Base-by-base conservation (phyloP, 1,284 basidiomycete genomes). In the Rhizoctonia solani region DNA sequence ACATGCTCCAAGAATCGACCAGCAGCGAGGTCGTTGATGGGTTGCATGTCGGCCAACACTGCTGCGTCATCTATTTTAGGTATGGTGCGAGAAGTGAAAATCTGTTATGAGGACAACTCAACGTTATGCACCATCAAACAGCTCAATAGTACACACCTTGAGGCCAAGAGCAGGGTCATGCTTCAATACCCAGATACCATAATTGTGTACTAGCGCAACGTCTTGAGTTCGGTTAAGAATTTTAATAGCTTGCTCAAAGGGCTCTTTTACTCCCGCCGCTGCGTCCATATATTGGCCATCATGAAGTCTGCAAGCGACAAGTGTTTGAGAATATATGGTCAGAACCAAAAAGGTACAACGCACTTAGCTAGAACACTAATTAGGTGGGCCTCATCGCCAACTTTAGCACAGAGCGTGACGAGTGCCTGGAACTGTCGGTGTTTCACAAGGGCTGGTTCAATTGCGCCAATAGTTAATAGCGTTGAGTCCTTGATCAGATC, bases 151-250 rank as follows among this genome's bases (percentile, higher is more conserved):
- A 50, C 78, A 56, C 71, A 92, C 92, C 79, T 86, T 85, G 37
- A 96, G 75, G 0, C 88, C 92, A 41, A 84, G 83, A 19, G 88
- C 86, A 0, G 84, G 79, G 74, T 92, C 86, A 27, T 83, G 83
- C 71, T 83, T 83, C 0, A 87, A 82, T 23, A 98, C 77, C 94
- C 95, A 96, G 4, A 92, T 76, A 0, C 85, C 89, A 85, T 92
- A 95, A 58, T 84, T 81, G 68, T 87, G 85, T 2, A 87, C 84
- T 52, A 92, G 73, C 4, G 78, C 74, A 25, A 84, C 82, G 73
- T 92, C 87, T 46, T 83, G 81, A 70, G 82, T 85, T 63, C 80
- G 82, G 32, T 78, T 82, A 1, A 96, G 79, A 14, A 92, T 77
- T 2, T 80, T 74, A 50, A 89, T 81, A 76, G 97, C 87, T 70